Evolutionary conservation across 2,329 filamentous ascomycete species (phyloP).

Genomic region (Plenodomus tracheiphilus): DNA sequence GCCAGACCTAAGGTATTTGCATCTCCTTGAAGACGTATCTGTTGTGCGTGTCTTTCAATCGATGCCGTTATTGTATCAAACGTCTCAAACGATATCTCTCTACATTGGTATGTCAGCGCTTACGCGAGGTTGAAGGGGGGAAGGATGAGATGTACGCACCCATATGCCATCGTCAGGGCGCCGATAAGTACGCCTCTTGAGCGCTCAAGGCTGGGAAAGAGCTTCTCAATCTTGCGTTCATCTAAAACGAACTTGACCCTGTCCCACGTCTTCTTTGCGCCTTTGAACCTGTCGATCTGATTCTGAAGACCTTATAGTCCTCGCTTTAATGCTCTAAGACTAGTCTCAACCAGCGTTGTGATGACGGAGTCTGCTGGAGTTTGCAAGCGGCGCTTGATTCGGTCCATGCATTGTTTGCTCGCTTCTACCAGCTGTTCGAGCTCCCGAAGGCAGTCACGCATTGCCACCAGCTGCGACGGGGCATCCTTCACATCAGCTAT

Average conservation of each 20-base stretch:
- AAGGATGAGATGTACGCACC: not conserved
- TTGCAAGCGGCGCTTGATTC: not conserved
- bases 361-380: not conserved
- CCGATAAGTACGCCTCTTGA: slow-evolving; percentile 4
- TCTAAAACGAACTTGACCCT: slow-evolving; percentile 11
- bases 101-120: not conserved
- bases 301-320: slow-evolving; percentile 7
- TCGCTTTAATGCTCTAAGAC: slow-evolving; percentile 5
- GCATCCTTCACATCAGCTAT: slow-evolving; percentile 13
- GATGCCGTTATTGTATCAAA: too few species aligned
- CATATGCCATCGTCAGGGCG: slow-evolving; percentile 7
- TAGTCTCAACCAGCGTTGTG: not conserved
- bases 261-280: slow-evolving; percentile 8
- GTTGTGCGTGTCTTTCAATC: too few species aligned
- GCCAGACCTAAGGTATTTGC: too few species aligned
- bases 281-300: slow-evolving; percentile 2
- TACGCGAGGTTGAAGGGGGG: not conserved
- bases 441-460: slow-evolving; percentile 8
- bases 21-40: too few species aligned
- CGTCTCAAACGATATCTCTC: not conserved
- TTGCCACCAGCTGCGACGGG: slow-evolving; percentile 11
- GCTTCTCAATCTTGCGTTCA: slow-evolving; percentile 8
- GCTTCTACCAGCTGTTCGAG: not conserved
- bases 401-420: slow-evolving; percentile 1
- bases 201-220: slow-evolving; percentile 7